Conservation (phyloP, 176 grass and related monocot species). For the Sorghum bicolor region Sorghum_bicolor_NCBIv3 NC_012871.2:1282001-1282500, state of each 20-base stretch:
- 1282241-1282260: background rate
- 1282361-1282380: conserved; percentile 92
- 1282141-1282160: background rate
- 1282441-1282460: background rate
- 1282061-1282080: background rate
- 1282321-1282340: conserved; percentile 99
- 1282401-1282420: conserved; percentile 97
- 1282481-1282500: background rate
- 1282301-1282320: conserved; percentile 98
- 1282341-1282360: conserved; percentile 95
- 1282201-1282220: conserved; percentile 87
- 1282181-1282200: conserved; percentile 93
- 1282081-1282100: background rate
- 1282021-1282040: background rate
- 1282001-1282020: background rate
- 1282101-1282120: background rate
- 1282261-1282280: background rate
- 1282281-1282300: conserved; percentile 38
- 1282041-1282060: background rate
- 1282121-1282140: background rate
- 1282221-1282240: conserved; percentile 46
- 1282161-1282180: conserved; percentile 82
- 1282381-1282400: conserved; percentile 99
- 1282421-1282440: conserved; percentile 81
- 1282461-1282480: background rate